Base-by-base conservation (phyloP, 2,329 filamentous ascomycete genomes). In the Ceratocystis albifundus region DNA sequence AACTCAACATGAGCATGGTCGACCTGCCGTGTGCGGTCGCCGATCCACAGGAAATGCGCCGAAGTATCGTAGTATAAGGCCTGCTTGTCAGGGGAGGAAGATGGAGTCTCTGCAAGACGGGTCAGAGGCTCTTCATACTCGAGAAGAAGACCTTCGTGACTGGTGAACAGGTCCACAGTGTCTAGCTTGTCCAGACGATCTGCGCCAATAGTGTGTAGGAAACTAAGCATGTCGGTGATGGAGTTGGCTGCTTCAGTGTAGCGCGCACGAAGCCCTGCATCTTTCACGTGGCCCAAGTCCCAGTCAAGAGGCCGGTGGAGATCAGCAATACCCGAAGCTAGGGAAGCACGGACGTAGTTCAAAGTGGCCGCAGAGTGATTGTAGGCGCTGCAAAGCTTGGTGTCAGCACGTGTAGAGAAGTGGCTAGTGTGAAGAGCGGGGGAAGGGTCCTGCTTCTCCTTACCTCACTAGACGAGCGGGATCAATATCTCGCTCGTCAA, bases 31-130 rank as follows among this genome's bases (percentile, higher is more conserved):
- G 94, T 99, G 70, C 94, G 89, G 76, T 99, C 94, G 65, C 94
- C 94, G 71, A 99, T 95, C 94, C 94, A 99, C 74, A 99, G 83
- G 79, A 99, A 97, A 75, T 99, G 94, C 0, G 90, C 90, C 3
- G 90, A 96, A 0, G 93, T 97, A 76, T 96, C 88, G 78, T 95
- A 97, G 82, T 89, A 62, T 57, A 70, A 68, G 3, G 70, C 65
- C 15, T 36, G 53, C 15, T 30, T 64, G n/a, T 71, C 75, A 62
- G 78, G 50, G 73, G 75, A 4, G 81, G 84, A 70, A 70, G 70
- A 70, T 68, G 88, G 88, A 70, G 85, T 84, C 69, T 84, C 87
- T 67, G 95, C 81, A 25, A 85, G 80, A 8, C 94, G 83, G 1
- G 93, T 96, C 55, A 99, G 79, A 63, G 85, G 84, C 76, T 96